Conservation (phyloP, 23 red algal genomes). For the Cyanidium caldarium region DNA sequence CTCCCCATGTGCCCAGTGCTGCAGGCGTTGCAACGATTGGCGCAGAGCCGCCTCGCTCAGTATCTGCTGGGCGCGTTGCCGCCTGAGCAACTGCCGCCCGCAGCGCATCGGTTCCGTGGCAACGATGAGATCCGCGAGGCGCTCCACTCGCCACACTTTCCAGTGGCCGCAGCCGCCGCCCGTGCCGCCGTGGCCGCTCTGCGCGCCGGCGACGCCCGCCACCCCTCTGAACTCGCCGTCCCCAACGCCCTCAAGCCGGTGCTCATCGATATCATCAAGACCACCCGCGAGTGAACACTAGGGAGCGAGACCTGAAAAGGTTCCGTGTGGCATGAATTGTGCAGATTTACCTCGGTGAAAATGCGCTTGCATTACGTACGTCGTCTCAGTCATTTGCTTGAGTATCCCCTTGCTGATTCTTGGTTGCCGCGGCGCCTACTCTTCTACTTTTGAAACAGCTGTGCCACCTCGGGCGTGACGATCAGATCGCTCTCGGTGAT, state of each 20-base stretch:
- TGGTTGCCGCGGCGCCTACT: too few relatives aligned
- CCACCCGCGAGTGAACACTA: too few relatives aligned
- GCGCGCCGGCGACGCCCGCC: not conserved
- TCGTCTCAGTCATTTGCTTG: too few relatives aligned
- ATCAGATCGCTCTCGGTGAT: not conserved
- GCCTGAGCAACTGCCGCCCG: too few relatives aligned
- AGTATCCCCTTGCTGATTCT: too few relatives aligned
- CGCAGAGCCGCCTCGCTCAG: not conserved
- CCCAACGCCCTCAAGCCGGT: not conserved
- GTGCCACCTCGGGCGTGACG: too few relatives aligned
- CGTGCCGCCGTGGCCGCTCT: not conserved
- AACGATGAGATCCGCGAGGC: not conserved
- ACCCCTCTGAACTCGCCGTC: not conserved
- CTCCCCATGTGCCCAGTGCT: not conserved
- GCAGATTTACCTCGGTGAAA: too few relatives aligned
- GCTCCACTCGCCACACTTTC: not conserved
- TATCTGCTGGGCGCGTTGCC: not conserved
- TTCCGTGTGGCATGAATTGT: too few relatives aligned
- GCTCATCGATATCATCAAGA: slow-evolving; percentile 5
- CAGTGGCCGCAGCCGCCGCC: not conserved
- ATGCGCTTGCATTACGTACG: too few relatives aligned
- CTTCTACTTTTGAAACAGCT: too few relatives aligned
- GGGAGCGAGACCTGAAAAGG: too few relatives aligned
- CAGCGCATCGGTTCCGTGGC: too few relatives aligned
- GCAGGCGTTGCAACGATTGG: not conserved